Conservation (phyloP, 1,139 yeast genomes). For the Diutina neorugosa region DNA sequence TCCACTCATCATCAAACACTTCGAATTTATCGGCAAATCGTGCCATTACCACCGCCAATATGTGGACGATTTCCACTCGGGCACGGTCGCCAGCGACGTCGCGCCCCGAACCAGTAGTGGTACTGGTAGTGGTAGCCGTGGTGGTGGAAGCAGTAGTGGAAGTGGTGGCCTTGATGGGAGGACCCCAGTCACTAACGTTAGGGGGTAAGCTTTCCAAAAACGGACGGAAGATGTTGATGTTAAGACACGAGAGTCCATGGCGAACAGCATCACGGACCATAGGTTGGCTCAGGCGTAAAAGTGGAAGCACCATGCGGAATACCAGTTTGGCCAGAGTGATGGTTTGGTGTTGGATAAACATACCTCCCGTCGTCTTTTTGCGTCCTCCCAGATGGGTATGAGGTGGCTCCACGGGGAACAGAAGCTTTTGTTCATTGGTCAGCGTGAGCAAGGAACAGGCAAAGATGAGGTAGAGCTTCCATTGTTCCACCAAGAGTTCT, state of each 20-base stretch:
- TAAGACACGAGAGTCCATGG: conserved; percentile 77
- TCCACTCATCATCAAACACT: conserved; percentile 56
- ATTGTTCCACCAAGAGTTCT: conserved; percentile 69
- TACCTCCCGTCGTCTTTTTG: conserved; percentile 55
- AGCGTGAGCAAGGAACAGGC: conserved; percentile 89
- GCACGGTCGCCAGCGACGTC: conserved; percentile 35
- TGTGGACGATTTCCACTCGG: conserved; percentile 69
- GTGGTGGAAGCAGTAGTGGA: neutral
- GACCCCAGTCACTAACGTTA: conserved; percentile 32
- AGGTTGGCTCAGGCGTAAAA: conserved; percentile 59
- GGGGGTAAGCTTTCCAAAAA: conserved; percentile 69
- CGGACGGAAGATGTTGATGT: conserved; percentile 77
- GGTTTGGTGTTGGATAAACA: conserved; percentile 78
- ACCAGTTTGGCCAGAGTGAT: conserved; percentile 89
- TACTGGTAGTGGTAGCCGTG: neutral
- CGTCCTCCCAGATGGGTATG: conserved; percentile 31
- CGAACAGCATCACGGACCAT: conserved; percentile 78
- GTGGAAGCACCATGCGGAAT: conserved; percentile 77
- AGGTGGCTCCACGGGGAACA: conserved; percentile 40
- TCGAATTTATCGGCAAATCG: conserved; percentile 42
- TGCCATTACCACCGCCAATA: conserved; percentile 57
- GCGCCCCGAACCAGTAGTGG: conserved; percentile 13
- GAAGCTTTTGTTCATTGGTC: conserved; percentile 68
- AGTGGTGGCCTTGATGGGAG: neutral
- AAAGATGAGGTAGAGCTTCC: conserved; percentile 80